Base-by-base conservation (phyloP, 495 filamentous ascomycete genomes). In the Lentithecium fluviatile region DNA sequence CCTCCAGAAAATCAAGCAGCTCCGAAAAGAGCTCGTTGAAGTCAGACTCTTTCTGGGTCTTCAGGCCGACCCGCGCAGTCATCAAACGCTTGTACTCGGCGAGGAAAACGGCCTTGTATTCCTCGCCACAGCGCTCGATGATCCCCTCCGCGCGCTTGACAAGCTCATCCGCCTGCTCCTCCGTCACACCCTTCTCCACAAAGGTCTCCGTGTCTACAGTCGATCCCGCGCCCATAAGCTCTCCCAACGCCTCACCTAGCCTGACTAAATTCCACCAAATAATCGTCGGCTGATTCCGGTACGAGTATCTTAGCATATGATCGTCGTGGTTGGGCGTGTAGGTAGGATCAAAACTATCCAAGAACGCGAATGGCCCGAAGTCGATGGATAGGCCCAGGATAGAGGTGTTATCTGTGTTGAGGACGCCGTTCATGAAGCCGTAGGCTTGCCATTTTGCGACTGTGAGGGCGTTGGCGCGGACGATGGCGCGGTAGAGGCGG, bases 221-320 rank as follows among this genome's bases (percentile, higher is more conserved):
- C 15, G 77, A 68, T 1, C 87, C 90, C 0, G 85, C 82, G 38
- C 91, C 94, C 21, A 97, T 81, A 4, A 95, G 81, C 72, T 98
- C 94, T 38, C 90, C 94, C 0, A 97, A 72, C n/a, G 85, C 83
- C 75, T 97, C 94, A 53, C 89, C 94, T 0, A 98, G 80, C 21
- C 94, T 85, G 11, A 96, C 90, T 2, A 98, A 80, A 67, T 98
- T 98, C 94, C 94, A 98, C 94, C 94, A 98, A 70, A 98, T 91
- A 42, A 97, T 88, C 45, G 86, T 90, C 1, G 94, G 91, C 68
- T 98, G 94, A 74, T 97, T 97, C 54, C 84, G 85, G 78, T 96
- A 98, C 45, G 82, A 83, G 72, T 98, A 98, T 29, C 94, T 84
- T 15, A 95, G 74, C 75, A 85, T 80, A 67, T 87, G 81, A 70